Base-by-base conservation (phyloP, 805 yeast genomes). In the Vanderwaltozyma tropicalis region DNA sequence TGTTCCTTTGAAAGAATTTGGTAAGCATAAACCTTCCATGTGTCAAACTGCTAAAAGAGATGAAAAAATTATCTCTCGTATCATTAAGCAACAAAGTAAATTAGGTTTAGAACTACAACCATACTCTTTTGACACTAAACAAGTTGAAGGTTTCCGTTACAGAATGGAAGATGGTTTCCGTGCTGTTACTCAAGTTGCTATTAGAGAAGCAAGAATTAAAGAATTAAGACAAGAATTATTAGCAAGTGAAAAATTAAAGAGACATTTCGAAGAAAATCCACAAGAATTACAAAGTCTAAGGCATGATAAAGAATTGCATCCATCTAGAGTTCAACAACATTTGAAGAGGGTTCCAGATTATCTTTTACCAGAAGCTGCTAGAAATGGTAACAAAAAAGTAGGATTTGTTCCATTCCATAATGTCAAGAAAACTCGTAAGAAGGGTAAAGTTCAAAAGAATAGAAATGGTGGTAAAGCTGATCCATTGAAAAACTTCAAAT, bases 81-180 rank as follows among this genome's bases (percentile, higher is more conserved):
- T 92, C 28, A 70, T 80, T 41, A 79, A 73, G 46, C 85, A 83
- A 47, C 96, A 88, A 58, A 63, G 69, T 18, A 79, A 78, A 48
- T 61, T 75, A 32, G 94, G 94, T 1, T 73, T 74, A 41, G 87
- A 81, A 45, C 53, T 88, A 34, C 74, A 76, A 51, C 96, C 97
- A 9, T 92, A 89, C 54, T 80, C 82, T 42, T 92, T 92, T 57
- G 95, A 92, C 57, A 76, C 79, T 74, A 75, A 75, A 41, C 97
- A 92, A 60, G 84, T 92, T 39, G 95, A 92, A 55, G 92, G 92
- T 18, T 92, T 92, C 72, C 76, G 97, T 52, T 92, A 92, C 61
- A 78, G 98, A 70, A 78, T 86, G 66, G 96, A 92, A 52, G 98
- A 92, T 63, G 96, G 95, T 0, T 92, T 89, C 65, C 75, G 97